A percentile compares a stretch with the other conserved stretches of the same genome.
phyloP scores from a whole-genome alignment of 306 rosid genomes.

The Trifolium fragiferum region DNA sequence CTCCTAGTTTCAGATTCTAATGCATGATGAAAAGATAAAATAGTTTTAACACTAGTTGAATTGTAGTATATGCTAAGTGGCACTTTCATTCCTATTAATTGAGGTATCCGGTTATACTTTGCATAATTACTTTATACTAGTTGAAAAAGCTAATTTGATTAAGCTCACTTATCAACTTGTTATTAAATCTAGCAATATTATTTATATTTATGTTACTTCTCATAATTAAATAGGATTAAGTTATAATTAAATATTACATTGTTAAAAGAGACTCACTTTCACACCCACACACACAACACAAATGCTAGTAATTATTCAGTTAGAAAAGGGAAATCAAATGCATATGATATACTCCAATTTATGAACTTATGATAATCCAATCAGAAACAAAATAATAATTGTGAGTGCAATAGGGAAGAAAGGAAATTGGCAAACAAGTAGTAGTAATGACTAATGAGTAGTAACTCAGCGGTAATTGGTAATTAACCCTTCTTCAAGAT shows the following conservation, averaged over 20 bases:
- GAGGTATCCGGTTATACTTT: neutral
- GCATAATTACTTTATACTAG: neutral
- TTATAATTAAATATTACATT: neutral
- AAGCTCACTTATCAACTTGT: neutral
- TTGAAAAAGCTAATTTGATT: neutral
- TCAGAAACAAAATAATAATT: slow-evolving; percentile 38
- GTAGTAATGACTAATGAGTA: neutral
- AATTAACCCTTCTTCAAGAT: neutral
- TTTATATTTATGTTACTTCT: neutral
- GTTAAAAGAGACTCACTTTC: neutral
- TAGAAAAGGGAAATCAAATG: neutral
- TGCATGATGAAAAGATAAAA: slow-evolving; percentile 19
- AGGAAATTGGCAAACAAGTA: neutral
- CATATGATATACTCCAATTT: neutral
- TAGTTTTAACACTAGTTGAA: neutral
- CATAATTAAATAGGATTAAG: neutral
- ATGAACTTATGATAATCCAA: slow-evolving; percentile 54
- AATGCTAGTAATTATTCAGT: neutral
- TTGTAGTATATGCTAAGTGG: neutral
- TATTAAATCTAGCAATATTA: slow-evolving; percentile 1
- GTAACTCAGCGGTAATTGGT: neutral
- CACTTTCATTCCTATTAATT: neutral
- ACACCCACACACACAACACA: neutral
- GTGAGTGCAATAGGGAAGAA: slow-evolving; percentile 22
- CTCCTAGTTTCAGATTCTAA: slow-evolving; percentile 4